Percentiles rank a stretch among this genome's conserved stretches.
phyloP scores from a whole-genome alignment of 148 eudicot genomes.

The Selenicereus undatus region DNA sequence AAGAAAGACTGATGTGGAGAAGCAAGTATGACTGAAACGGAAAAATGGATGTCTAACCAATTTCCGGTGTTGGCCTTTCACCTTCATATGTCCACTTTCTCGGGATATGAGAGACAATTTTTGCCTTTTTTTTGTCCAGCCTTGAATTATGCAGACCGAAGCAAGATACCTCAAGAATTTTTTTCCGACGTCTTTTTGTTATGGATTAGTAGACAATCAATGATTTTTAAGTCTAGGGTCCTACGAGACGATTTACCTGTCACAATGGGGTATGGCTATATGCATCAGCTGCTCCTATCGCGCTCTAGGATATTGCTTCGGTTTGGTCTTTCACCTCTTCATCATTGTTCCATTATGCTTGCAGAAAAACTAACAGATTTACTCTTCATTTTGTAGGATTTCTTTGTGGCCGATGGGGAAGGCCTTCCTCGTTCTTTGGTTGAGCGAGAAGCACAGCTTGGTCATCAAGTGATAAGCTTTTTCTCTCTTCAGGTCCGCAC shows the following conservation, averaged over 20 bases:
- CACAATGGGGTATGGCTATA: too few species aligned
- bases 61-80: background rate
- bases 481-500: conserved; percentile 64
- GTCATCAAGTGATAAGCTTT: conserved; percentile 62
- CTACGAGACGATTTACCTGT: too few species aligned
- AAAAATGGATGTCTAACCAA: background rate
- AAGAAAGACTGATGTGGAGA: background rate
- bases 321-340: background rate
- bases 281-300: too few species aligned
- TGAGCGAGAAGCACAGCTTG: conserved; percentile 70
- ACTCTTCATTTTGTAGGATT: conserved; percentile 47
- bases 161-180: background rate
- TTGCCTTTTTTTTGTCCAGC: background rate
- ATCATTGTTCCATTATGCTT: background rate
- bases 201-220: background rate
- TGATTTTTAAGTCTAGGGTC: background rate
- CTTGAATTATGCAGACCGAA: background rate
- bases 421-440: conserved; percentile 90
- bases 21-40: background rate
- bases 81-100: background rate
- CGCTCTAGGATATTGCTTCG: background rate
- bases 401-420: conserved; percentile 95
- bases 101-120: background rate
- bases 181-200: background rate
- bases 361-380: conserved; percentile 3